Evolutionary conservation across 2,329 filamentous ascomycete genomes (phyloP).

Genomic region (Pseudogymnoascus sp.): DNA sequence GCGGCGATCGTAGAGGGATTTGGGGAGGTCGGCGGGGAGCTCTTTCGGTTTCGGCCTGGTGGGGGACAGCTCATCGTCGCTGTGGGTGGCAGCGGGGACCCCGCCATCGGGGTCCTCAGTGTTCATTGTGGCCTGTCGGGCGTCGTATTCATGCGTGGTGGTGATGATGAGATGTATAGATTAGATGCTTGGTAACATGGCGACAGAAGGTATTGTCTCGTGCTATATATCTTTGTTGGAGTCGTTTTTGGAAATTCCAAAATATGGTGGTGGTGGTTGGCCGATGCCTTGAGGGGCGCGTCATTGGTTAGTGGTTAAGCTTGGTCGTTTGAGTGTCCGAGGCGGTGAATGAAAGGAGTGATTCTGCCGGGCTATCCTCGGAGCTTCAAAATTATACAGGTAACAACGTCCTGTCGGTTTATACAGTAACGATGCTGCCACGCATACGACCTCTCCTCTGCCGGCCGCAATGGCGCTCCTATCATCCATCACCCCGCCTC

Average conservation of each 20-base stretch:
- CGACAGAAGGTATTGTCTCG: conserved; percentile 2
- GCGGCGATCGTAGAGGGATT: conserved; percentile 80
- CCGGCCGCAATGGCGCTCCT: conserved; percentile 12
- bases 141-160: conserved; percentile 20
- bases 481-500: conserved; percentile 17
- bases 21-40: conserved; percentile 80
- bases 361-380: not conserved
- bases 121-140: conserved; percentile 43
- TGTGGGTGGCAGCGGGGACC: conserved; percentile 42
- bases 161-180: conserved; percentile 30
- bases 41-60: conserved; percentile 32
- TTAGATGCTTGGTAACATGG: conserved; percentile 10
- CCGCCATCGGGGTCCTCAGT: conserved; percentile 41
- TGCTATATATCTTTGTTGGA: not conserved
- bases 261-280: conserved; percentile 1
- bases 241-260: conserved; percentile 3
- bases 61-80: conserved; percentile 38
- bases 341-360: not conserved
- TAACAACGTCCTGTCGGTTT: not conserved
- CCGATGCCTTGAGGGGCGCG: conserved; percentile 1
- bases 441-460: not conserved
- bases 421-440: not conserved
- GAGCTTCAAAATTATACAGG: not conserved
- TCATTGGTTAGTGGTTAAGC: not conserved
- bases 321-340: not conserved